Conservation (phyloP, 805 yeast genomes). For the Starmerella davenportii region DNA sequence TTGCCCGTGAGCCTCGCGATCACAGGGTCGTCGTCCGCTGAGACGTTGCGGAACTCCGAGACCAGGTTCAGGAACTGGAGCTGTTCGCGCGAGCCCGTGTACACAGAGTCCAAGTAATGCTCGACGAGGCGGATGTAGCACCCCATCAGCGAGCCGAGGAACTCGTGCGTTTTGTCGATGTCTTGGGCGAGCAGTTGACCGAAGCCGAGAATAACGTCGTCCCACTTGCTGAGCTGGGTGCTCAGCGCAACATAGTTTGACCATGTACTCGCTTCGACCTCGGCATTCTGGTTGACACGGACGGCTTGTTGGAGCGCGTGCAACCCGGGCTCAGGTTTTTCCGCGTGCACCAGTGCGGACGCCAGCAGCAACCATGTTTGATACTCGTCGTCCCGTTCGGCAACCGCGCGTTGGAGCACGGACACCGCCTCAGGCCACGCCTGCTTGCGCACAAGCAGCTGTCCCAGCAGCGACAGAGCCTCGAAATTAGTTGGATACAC, state of each 20-base stretch:
- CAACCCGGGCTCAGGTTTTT: conserved; percentile 60
- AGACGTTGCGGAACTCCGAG: conserved; percentile 51
- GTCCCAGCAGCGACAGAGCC: conserved; percentile 86
- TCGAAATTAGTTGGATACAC: conserved; percentile 58
- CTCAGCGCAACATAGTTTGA: conserved; percentile 75
- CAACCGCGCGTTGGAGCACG: conserved; percentile 80
- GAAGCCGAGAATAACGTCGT: conserved; percentile 65
- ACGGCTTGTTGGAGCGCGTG: conserved; percentile 71
- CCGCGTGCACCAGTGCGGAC: conserved; percentile 48
- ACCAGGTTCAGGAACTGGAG: conserved; percentile 20
- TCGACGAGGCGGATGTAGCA: conserved; percentile 9
- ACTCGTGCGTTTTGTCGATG: conserved; percentile 46
- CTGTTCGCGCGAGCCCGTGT: conserved; percentile 3
- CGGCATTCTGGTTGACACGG: conserved; percentile 38
- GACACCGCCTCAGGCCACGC: conserved; percentile 68
- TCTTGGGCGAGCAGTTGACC: conserved; percentile 38
- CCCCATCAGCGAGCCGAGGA: conserved; percentile 17
- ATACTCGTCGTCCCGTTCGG: conserved; percentile 62
- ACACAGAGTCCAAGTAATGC: conserved; percentile 1
- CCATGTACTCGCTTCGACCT: conserved; percentile 76
- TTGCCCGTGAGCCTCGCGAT: conserved; percentile 72
- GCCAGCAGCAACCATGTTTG: conserved; percentile 87
- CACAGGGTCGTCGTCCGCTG: conserved; percentile 39
- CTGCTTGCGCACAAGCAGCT: conserved; percentile 59
- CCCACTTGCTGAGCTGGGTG: conserved; percentile 69